phyloP scores from a whole-genome alignment of 1,139 yeast genomes.

The Scheffersomyces quercinus region DNA sequence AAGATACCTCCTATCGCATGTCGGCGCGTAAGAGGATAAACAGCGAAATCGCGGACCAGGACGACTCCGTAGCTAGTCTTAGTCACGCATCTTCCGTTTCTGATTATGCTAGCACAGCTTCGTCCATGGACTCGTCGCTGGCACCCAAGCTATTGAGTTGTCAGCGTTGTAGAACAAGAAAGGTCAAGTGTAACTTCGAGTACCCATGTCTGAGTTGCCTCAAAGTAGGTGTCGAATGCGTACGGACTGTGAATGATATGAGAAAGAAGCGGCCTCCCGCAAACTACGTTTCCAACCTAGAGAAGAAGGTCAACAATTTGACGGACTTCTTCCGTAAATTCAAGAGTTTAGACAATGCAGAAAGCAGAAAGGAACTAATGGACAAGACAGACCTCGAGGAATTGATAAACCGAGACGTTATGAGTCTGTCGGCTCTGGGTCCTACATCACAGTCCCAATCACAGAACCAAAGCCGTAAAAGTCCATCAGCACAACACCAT shows the following conservation, averaged over 20 bases:
- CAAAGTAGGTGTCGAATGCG: slow-evolving; percentile 47
- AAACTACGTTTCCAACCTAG: slow-evolving; percentile 45
- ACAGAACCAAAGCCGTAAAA: slow-evolving; percentile 1
- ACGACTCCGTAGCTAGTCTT: too few relatives aligned
- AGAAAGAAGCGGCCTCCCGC: slow-evolving; percentile 55
- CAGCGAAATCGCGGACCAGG: too few relatives aligned
- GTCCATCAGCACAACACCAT: not conserved
- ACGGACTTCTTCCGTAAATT: slow-evolving; percentile 25
- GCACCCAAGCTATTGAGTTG: slow-evolving; percentile 30
- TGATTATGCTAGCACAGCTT: too few relatives aligned
- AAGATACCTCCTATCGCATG: too few relatives aligned
- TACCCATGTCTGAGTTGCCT: slow-evolving; percentile 54
- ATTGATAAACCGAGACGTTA: slow-evolving; percentile 2
- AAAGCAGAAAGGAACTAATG: slow-evolving; percentile 18
- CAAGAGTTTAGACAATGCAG: slow-evolving; percentile 20
- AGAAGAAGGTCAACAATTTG: slow-evolving; percentile 27
- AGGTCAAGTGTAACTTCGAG: slow-evolving; percentile 54
- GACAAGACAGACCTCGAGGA: slow-evolving; percentile 3
- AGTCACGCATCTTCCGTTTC: too few relatives aligned
- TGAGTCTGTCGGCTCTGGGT: slow-evolving; percentile 1
- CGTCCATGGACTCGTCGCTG: too few relatives aligned
- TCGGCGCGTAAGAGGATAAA: too few relatives aligned
- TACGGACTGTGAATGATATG: slow-evolving; percentile 51
- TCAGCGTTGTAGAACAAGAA: slow-evolving; percentile 51
- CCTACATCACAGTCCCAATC: slow-evolving; percentile 16